A percentile compares a stretch with the other conserved stretches of the same genome.
These are phyloP conservation scores for Crithidia expoeki DNA, from an alignment of 208 protist species.

Conservation along the genomic window DNA sequence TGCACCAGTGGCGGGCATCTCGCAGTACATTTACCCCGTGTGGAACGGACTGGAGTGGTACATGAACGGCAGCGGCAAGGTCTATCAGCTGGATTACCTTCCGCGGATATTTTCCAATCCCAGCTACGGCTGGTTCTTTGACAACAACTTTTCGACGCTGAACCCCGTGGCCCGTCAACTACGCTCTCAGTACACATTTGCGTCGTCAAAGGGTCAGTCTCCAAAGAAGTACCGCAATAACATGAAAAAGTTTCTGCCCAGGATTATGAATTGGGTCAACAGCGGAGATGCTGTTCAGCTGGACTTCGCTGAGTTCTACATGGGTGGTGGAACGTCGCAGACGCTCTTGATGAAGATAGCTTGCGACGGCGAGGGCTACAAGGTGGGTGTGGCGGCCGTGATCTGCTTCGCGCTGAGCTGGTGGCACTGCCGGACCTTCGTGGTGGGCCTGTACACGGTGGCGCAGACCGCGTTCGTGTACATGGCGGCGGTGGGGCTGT, in stretches of 20 bases:
- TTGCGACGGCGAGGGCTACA: slow-evolving; percentile 37
- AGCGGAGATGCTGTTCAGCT: not conserved
- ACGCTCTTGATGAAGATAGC: slow-evolving; percentile 27
- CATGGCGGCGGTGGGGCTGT: slow-evolving; percentile 44
- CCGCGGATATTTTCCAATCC: slow-evolving; percentile 41
- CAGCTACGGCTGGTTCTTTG: slow-evolving; percentile 58
- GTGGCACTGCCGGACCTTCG: slow-evolving; percentile 44
- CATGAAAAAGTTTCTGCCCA: slow-evolving; percentile 23
- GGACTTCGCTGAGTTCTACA: slow-evolving; percentile 23
- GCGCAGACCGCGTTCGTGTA: slow-evolving; percentile 46
- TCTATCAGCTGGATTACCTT: slow-evolving; percentile 36
- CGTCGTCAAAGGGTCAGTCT: slow-evolving; percentile 13
- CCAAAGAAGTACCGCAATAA: slow-evolving; percentile 9
- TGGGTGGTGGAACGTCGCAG: slow-evolving; percentile 48
- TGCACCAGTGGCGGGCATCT: slow-evolving; percentile 37
- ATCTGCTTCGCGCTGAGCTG: slow-evolving; percentile 42
- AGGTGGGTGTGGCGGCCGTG: slow-evolving; percentile 43
- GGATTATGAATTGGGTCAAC: slow-evolving; percentile 18
- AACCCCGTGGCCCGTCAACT: slow-evolving; percentile 33
- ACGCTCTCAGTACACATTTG: slow-evolving; percentile 45
- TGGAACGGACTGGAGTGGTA: slow-evolving; percentile 31
- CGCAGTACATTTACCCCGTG: slow-evolving; percentile 46
- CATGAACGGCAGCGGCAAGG: slow-evolving; percentile 33
- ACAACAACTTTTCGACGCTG: slow-evolving; percentile 43
- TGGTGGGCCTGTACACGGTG: slow-evolving; percentile 41